These are phyloP conservation scores for Euphrasia arctica DNA, from an alignment of 305 asterid species.

Conservation along the genomic window DNA sequence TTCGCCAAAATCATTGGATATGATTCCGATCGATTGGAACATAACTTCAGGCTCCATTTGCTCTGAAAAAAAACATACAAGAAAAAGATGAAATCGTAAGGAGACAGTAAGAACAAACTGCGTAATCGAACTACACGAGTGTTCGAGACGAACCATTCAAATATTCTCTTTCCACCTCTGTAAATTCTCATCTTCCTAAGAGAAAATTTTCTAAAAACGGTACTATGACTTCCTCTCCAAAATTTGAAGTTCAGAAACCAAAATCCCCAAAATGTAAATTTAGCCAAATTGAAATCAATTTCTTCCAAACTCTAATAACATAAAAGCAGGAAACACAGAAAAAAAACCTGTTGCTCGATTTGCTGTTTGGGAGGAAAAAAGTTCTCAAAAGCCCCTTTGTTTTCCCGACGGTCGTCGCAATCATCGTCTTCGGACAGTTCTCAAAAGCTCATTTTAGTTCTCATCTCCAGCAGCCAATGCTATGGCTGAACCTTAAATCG, in stretches of 20 bases:
- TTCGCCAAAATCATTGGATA: conserved; percentile 64
- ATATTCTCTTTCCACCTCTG: conserved; percentile 73
- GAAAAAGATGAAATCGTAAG: too few species aligned
- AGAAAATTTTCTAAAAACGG: background rate
- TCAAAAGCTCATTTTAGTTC: too few species aligned
- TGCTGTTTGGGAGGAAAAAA: conserved; percentile 77
- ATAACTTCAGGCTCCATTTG: conserved; percentile 73
- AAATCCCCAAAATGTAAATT: background rate
- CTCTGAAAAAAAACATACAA: conserved; percentile 31
- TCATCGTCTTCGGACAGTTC: too few species aligned
- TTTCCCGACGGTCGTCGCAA: too few species aligned
- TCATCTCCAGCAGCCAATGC: too few species aligned
- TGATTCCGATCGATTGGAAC: conserved; percentile 60
- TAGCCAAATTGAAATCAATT: background rate
- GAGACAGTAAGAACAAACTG: background rate
- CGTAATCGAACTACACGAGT: background rate
- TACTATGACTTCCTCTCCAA: background rate
- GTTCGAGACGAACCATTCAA: conserved; percentile 50
- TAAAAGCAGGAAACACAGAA: background rate
- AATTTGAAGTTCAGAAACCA: background rate
- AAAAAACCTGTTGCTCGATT: conserved; percentile 67
- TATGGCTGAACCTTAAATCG: too few species aligned
- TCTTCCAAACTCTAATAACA: background rate
- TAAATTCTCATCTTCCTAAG: conserved; percentile 77
- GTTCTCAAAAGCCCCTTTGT: conserved; percentile 31